A percentile compares a stretch with the other conserved stretches of the same genome.
Conservation (phyloP, 441 rosid species). For the Jatropha multifida region DNA sequence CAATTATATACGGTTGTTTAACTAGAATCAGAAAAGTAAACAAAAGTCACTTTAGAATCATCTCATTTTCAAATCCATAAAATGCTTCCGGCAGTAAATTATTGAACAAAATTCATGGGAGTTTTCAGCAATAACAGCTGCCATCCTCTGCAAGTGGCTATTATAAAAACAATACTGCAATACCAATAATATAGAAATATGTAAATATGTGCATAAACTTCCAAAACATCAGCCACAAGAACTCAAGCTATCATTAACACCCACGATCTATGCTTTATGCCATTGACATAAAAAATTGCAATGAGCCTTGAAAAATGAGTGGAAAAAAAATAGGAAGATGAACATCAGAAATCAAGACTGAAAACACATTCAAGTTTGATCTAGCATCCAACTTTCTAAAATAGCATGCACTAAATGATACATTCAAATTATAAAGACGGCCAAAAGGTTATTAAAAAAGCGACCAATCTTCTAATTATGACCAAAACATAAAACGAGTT, state of each 20-base stretch:
- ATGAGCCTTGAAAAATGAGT: background rate
- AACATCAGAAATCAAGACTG: background rate
- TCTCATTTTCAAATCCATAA: background rate
- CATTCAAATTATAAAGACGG: background rate
- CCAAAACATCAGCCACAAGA: background rate
- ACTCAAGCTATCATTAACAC: too few species aligned
- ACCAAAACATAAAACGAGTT: slow-evolving; percentile 1
- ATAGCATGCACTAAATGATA: background rate
- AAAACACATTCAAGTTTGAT: background rate
- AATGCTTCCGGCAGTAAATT: background rate
- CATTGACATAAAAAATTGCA: background rate
- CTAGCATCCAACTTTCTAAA: background rate
- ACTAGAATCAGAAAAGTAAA: background rate
- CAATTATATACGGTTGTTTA: background rate
- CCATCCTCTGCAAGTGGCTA: background rate
- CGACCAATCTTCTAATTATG: background rate
- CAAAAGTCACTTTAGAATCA: background rate
- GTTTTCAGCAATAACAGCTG: background rate
- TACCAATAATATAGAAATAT: background rate
- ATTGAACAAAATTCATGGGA: background rate
- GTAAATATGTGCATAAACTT: background rate
- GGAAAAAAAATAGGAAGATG: background rate
- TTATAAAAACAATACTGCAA: background rate
- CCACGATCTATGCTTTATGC: background rate
- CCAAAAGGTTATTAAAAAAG: background rate